Evolutionary conservation across 345 rosid genomes (phyloP).

Genomic region (Rubroshorea leprosula): DNA sequence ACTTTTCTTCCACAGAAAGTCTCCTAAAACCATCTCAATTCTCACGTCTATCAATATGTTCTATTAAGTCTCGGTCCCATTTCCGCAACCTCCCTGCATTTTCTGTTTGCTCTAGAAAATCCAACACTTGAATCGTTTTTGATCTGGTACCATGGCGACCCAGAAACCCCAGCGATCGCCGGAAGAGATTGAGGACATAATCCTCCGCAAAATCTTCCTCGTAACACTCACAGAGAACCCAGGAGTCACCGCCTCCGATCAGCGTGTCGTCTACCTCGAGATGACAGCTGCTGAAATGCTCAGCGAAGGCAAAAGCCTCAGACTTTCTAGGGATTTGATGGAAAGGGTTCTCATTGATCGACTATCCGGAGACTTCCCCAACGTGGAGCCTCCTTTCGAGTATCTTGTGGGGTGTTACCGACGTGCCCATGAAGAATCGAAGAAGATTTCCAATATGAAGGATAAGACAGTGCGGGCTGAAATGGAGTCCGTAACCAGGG

Average conservation of each 20-base stretch:
- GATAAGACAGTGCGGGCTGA: conserved; percentile 60
- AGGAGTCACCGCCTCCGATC: conserved; percentile 27
- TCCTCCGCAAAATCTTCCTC: conserved; percentile 73
- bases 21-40: neutral
- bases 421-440: conserved; percentile 70
- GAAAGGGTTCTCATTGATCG: conserved; percentile 84
- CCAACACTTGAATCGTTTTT: neutral
- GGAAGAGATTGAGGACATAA: conserved; percentile 79
- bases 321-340: conserved; percentile 62
- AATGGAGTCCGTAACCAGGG: conserved; percentile 54
- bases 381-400: conserved; percentile 54
- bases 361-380: conserved; percentile 57
- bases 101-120: conserved; percentile 7
- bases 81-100: neutral
- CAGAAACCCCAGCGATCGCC: conserved; percentile 57
- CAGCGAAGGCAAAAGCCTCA: conserved; percentile 74
- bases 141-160: conserved; percentile 46
- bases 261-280: conserved; percentile 60
- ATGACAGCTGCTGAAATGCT: conserved; percentile 90
- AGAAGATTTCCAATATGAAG: conserved; percentile 80
- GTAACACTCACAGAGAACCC: conserved; percentile 47
- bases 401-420: conserved; percentile 74
- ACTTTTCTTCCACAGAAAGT: neutral
- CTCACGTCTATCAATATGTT: no score
- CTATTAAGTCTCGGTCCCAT: neutral